These are phyloP conservation scores for Erythrophleum fordii DNA, from an alignment of 306 rosid genomes.

Conservation along the genomic window DNA sequence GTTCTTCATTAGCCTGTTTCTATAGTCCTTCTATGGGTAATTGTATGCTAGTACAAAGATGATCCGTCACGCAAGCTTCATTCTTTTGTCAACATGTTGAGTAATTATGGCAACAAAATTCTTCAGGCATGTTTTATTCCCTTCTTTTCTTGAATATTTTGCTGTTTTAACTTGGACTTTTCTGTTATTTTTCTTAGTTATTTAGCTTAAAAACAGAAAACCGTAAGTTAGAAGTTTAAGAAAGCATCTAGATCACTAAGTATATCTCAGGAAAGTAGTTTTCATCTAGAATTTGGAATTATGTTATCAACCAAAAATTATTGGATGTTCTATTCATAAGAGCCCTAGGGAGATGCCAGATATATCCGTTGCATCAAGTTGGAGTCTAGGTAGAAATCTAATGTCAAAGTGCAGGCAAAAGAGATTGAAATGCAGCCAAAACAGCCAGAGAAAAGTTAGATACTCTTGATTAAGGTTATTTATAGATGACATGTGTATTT, in stretches of 20 bases:
- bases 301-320: background rate
- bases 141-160: constrained; percentile 7
- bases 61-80: background rate
- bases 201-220: background rate
- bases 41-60: constrained; percentile 21
- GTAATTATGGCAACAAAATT: constrained; percentile 10
- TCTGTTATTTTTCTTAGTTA: constrained; percentile 8
- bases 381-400: background rate
- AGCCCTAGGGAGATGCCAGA: background rate
- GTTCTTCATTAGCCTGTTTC: constrained; percentile 29
- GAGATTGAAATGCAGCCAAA: background rate
- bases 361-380: background rate
- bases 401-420: background rate
- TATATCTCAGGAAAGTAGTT: background rate
- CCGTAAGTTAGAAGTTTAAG: background rate
- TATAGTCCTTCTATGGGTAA: constrained; percentile 17
- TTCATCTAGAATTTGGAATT: background rate
- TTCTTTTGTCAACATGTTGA: background rate
- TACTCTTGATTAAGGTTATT: background rate
- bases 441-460: background rate
- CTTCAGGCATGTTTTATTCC: constrained; percentile 18
- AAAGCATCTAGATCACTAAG: constrained; percentile 13
- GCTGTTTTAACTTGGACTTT: constrained; percentile 7
- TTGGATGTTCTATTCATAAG: constrained; percentile 3
- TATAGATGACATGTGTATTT: background rate